phyloP scores from a whole-genome alignment of 2,329 filamentous ascomycete species.

The Paraconiothyrium sp. region DNA sequence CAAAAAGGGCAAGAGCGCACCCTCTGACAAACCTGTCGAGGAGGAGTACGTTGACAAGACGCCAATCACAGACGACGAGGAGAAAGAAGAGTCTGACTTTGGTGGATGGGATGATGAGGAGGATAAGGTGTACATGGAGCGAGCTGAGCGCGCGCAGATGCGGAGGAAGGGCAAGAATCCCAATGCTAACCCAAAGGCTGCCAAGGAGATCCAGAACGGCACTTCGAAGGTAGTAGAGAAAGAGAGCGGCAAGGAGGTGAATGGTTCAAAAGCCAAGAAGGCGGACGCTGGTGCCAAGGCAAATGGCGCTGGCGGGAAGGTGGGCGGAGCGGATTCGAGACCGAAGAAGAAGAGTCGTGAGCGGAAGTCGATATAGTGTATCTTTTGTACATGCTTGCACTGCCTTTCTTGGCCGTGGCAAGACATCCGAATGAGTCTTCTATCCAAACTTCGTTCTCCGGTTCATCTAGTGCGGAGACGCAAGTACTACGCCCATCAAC shows the following conservation, averaged over 20 bases:
- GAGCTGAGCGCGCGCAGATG: constrained; percentile 53
- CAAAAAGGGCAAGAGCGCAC: constrained; percentile 47
- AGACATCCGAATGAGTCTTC: too few species aligned
- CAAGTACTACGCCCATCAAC: too few species aligned
- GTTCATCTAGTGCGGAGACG: too few species aligned
- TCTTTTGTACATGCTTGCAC: not conserved
- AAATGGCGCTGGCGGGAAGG: constrained; percentile 8
- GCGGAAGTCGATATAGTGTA: constrained; percentile 19
- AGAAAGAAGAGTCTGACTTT: constrained; percentile 53
- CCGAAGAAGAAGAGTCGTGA: constrained; percentile 23
- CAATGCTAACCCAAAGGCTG: constrained; percentile 39
- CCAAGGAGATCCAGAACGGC: constrained; percentile 29
- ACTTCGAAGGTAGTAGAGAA: constrained; percentile 5
- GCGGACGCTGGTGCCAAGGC: constrained; percentile 18
- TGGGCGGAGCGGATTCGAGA: constrained; percentile 21
- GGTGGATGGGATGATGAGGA: constrained; percentile 62
- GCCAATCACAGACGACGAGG: constrained; percentile 64
- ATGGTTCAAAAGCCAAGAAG: constrained; percentile 28
- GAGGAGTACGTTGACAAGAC: constrained; percentile 70
- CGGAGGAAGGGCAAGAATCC: constrained; percentile 60
- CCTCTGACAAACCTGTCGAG: constrained; percentile 52
- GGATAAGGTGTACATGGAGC: constrained; percentile 58
- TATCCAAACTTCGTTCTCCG: too few species aligned
- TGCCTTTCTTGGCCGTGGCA: not conserved
- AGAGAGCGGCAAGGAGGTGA: constrained; percentile 4